A percentile compares a stretch with the other conserved stretches of the same genome.
phyloP scores from a whole-genome alignment of 768 basidiomycete genomes.

The Mycena filopes region DNA sequence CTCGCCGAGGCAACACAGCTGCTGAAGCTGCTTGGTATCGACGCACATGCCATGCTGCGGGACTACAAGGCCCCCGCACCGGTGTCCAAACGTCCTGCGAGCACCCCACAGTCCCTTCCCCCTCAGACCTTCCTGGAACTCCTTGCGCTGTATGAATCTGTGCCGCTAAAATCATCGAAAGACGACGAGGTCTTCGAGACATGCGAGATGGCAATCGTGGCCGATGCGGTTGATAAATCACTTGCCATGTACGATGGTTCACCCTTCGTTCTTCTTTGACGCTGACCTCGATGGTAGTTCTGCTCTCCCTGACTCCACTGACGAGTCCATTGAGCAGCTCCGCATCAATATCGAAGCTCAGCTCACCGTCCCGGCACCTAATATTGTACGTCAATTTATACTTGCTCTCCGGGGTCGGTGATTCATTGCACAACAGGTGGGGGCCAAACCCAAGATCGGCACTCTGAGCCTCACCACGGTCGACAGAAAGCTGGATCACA shows the following conservation, averaged over 20 bases:
- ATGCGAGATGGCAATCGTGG: conserved; percentile 34
- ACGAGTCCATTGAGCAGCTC: not conserved
- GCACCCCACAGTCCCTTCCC: not conserved
- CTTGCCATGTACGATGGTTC: conserved; percentile 19
- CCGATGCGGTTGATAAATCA: conserved; percentile 24
- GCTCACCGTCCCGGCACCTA: not conserved
- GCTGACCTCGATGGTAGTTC: not conserved
- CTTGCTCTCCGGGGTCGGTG: not conserved
- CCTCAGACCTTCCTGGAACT: not conserved
- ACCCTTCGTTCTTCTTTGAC: not conserved
- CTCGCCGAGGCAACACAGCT: not conserved
- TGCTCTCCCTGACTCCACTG: conserved; percentile 23
- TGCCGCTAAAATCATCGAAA: not conserved
- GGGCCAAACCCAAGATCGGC: not conserved
- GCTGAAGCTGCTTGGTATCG: not conserved
- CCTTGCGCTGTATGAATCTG: not conserved
- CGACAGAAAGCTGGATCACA: not conserved
- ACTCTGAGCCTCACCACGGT: not conserved
- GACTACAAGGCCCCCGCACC: not conserved
- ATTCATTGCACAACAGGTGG: not conserved
- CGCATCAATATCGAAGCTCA: not conserved
- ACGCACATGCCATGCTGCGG: not conserved
- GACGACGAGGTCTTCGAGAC: conserved; percentile 24
- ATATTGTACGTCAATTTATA: not conserved
- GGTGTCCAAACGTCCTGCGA: too few relatives aligned